Evolutionary conservation across 495 filamentous ascomycete genomes (phyloP).

Genomic region (Xylaria curta): DNA sequence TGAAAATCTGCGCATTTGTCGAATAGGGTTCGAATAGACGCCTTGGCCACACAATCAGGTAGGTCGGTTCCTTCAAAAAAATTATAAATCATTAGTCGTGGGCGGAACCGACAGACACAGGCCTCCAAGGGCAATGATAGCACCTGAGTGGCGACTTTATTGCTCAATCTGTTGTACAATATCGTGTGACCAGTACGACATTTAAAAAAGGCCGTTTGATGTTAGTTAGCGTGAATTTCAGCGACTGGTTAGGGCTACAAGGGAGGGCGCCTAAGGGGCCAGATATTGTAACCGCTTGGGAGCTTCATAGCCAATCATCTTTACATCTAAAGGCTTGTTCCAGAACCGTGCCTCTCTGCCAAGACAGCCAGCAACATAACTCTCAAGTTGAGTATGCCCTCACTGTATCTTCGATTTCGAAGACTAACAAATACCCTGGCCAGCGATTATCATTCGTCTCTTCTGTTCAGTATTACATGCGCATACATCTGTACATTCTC

Average conservation of each 20-base stretch:
- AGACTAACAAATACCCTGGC: not conserved
- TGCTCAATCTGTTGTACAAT: not conserved
- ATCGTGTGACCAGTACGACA: not conserved
- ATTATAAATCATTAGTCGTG: not conserved
- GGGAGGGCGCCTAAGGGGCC: not conserved
- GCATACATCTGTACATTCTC: too few species aligned
- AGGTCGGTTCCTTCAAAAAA: not conserved
- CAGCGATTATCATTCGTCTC: not conserved
- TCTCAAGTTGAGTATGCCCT: not conserved
- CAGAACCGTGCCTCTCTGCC: not conserved
- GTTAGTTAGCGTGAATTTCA: constrained; percentile 6
- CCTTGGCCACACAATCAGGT: not conserved
- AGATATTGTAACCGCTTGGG: constrained; percentile 18
- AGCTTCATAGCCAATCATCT: constrained; percentile 17
- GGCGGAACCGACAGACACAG: not conserved
- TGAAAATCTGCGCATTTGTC: too few species aligned
- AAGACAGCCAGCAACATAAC: not conserved
- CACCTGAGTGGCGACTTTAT: not conserved
- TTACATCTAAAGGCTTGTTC: not conserved
- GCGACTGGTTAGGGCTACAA: constrained; percentile 9
- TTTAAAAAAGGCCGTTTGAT: constrained; percentile 9
- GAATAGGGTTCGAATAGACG: not conserved
- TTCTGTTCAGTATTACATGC: too few species aligned
- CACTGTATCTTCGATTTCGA: not conserved
- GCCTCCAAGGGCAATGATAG: not conserved